Base-by-base conservation (phyloP, 2,329 filamentous ascomycete species). In the Fusarium nanum region DNA sequence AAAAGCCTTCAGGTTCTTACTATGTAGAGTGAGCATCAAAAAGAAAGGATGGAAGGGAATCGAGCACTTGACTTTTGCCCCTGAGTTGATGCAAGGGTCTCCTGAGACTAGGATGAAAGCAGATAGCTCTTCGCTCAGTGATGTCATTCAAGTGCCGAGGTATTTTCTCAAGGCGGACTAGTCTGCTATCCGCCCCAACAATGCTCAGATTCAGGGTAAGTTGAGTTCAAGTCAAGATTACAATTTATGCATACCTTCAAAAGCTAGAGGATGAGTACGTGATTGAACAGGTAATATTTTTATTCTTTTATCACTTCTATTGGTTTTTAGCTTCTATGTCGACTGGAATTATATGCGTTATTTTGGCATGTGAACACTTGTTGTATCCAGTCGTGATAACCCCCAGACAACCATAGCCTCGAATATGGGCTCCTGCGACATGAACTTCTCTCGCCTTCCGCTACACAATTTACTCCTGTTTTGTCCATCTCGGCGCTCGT, bases 171-270 rank as follows among this genome's bases (percentile, higher is more conserved):
- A 10, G 6, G 8, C 25, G 27, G 34, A 37, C 13, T 20, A 41
- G 18, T 4, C 3, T 2, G 7, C 28, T 6, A 3, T 9, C 2
- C 12, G 2, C n/a, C 2, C 14, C 8, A 13, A 12, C 1, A 13
- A 27, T 18, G 6, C 22, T 16, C 5, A 8, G 8, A 7, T 52
- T 22, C 2, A 52, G 49, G 49, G 32, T 52, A 52, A 22, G 49
- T 23, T 22, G 2, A 37, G 16, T 4, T 37, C 4, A 40, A 22
- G 9, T 11, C 11, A 12, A 11, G 7, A 50, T 41, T 25, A 6
- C 12, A 14, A 42, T 6, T 22, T 22, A 41, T 52, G 5, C 10
- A 12, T 41, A 9, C 5, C 18, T 37, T n/a, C 34, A 37, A 37
- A 10, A 37, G 34, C 18, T 3, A 6, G 5, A 37, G 16, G 8